These are phyloP conservation scores for Drechslerella coelobrocha DNA, from an alignment of 2,329 filamentous ascomycete genomes.

Conservation along the genomic window DNA sequence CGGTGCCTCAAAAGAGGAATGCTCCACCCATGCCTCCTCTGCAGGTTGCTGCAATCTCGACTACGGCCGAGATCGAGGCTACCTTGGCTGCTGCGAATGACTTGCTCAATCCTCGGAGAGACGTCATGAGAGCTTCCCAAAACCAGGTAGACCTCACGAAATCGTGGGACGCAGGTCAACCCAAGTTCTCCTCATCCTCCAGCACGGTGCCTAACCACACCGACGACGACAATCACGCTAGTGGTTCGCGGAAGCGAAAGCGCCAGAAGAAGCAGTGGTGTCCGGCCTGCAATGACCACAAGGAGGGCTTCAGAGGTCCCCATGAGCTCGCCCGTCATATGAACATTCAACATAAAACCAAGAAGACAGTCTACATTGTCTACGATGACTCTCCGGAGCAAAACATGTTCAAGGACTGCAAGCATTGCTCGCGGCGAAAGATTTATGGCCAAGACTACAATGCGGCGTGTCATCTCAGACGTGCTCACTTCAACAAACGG, in stretches of 20 bases:
- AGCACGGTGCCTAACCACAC: constrained; percentile 7
- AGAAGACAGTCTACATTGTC: constrained; percentile 69
- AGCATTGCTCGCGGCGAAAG: constrained; percentile 78
- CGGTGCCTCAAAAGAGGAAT: constrained; percentile 21
- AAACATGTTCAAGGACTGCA: constrained; percentile 79
- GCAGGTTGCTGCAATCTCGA: constrained; percentile 44
- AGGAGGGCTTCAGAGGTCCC: constrained; percentile 81
- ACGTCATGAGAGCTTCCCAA: not conserved
- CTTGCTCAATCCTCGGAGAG: constrained; percentile 24
- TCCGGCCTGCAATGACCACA: constrained; percentile 72
- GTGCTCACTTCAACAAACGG: constrained; percentile 78
- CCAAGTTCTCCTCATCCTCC: constrained; percentile 4
- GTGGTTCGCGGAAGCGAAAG: constrained; percentile 33
- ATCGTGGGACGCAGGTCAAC: too few relatives aligned
- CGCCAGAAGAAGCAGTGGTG: constrained; percentile 63
- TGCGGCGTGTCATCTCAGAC: constrained; percentile 84
- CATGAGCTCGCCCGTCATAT: constrained; percentile 78
- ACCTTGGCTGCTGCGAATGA: constrained; percentile 21
- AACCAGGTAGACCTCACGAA: not conserved
- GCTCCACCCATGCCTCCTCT: constrained; percentile 16
- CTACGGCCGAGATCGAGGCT: constrained; percentile 43
- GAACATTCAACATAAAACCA: constrained; percentile 70
- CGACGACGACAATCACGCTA: constrained; percentile 19
- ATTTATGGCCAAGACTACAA: constrained; percentile 93
- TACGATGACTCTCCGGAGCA: constrained; percentile 66